Base-by-base conservation (phyloP, 768 basidiomycete species). In the Leccinum variicolor region DNA sequence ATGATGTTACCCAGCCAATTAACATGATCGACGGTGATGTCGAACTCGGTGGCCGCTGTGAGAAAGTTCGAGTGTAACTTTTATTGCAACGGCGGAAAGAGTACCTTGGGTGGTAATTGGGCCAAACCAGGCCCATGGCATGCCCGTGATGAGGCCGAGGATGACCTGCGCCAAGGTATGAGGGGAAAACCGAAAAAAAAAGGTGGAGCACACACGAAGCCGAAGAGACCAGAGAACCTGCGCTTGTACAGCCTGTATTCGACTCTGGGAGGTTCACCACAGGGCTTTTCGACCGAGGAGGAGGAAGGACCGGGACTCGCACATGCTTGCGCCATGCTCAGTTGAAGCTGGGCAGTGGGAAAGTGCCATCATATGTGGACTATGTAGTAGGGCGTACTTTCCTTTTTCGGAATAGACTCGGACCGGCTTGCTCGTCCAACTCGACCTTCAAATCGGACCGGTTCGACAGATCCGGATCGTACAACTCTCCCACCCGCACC, bases 81-180 rank as follows among this genome's bases (percentile, higher is more conserved):
- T 31, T 31, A 31, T 31, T 31, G 29, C 11, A 31, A 29, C 1
- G 4, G 2, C 1, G n/a, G 21, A 9, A 15, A 29, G 59, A 77
- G 8, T 50, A 91, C 90, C 77, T 63, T 85, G 69, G 43, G 84
- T 84, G 0, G 91, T 76, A 54, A 94, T 92, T 3, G 92, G 89
- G 4, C 91, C 90, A 64, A 93, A 94, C 90, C 90, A 94, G 4
- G 87, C 80, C 82, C 84, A 85, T 7, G 80, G 73, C 85, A 89
- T 83, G 6, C 82, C 89, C 2, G 79, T 75, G 11, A 84, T 78
- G 41, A 86, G 68, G 54, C 84, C 87, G 31, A 92, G 72, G 29
- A 87, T 29, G 10, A 87, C 75, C 89, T 90, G 52, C 3, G 7
- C 7, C 9, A 1, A 4, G 17, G 17, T 1, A 26, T 61, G 26